Base-by-base conservation (phyloP, 2,329 filamentous ascomycete genomes). In the Pezicula radicicola region DNA sequence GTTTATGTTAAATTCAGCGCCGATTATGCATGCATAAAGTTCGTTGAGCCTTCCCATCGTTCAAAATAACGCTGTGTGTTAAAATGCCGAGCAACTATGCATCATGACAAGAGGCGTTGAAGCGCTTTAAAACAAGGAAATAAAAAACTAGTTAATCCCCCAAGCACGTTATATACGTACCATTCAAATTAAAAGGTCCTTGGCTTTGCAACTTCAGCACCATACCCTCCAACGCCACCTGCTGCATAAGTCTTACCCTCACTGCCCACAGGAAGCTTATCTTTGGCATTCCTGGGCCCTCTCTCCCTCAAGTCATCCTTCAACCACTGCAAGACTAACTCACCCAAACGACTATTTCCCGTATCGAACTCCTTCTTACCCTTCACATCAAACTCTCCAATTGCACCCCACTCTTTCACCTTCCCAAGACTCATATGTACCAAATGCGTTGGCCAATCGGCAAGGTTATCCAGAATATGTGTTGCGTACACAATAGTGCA, bases 401-500 rank as follows among this genome's bases (percentile, higher is more conserved):
- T 83, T 35, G 75, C 73, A 1, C 91, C 93, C 85, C 87, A 95
- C 70, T 95, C 89, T 76, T 90, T 92, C 56, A 97, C 87, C 56
- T 79, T 83, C 27, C 94, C 94, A 44, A 96, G 70, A 66, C 91
- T 87, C 93, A 99, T 97, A 69, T 97, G 93, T 46, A 96, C 92
- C 36, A 99, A 77, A 72, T 99, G 92, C 1, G 89, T 96, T 6
- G 94, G 94, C 94, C 94, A 99, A 18, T 87, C 85, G 1, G 91
- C 91, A 47, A 99, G 75, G 68, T 97, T 97, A 68, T 99, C 94
- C 60, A 99, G 74, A 58, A 99, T 97, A 71, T 99, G 94, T 13
- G 94, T 99, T 7, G 94, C 94, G 68, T 99, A 99, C 28, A 99
- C 91, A 62, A 99, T 89, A 4, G 94, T 97, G 67, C 92, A 97